These are phyloP conservation scores for Artemisia argyi DNA, from an alignment of 129 eudicot genomes.

Conservation along the genomic window DNA sequence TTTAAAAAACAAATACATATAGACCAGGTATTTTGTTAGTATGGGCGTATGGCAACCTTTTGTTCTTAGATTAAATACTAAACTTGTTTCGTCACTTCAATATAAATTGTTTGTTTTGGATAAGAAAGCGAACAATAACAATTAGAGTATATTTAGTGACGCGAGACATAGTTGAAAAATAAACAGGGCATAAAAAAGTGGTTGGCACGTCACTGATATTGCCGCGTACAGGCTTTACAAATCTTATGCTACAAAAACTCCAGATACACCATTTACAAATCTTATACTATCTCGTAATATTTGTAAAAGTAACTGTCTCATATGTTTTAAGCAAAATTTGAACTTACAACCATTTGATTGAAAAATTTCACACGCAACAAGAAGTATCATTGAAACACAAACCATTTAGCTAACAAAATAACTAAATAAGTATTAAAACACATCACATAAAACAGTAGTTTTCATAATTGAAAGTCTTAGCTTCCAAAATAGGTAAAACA, in stretches of 20 bases:
- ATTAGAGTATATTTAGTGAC: slow-evolving; percentile 9
- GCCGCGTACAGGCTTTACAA: neutral
- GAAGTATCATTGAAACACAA: no score
- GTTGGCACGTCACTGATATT: slow-evolving; percentile 26
- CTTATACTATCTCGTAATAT: no score
- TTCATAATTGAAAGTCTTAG: no score
- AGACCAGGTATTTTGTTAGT: neutral
- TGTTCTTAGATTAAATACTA: neutral
- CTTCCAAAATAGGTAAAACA: no score
- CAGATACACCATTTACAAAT: neutral
- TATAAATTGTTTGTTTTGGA: slow-evolving; percentile 7
- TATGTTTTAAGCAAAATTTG: no score
- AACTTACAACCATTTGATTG: no score
- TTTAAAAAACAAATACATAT: no score
- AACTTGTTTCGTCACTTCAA: neutral
- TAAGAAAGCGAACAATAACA: neutral
- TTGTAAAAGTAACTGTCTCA: no score
- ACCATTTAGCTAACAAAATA: no score
- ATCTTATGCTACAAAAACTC: neutral
- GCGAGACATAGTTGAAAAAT: slow-evolving; percentile 17
- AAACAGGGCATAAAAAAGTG: slow-evolving; percentile 16
- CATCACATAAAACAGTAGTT: no score
- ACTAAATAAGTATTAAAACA: neutral
- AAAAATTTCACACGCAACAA: no score
- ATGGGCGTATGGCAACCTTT: neutral